Evolutionary conservation across 1,139 yeast species (phyloP).

Genomic region (Saccharomyces hybrid): DNA sequence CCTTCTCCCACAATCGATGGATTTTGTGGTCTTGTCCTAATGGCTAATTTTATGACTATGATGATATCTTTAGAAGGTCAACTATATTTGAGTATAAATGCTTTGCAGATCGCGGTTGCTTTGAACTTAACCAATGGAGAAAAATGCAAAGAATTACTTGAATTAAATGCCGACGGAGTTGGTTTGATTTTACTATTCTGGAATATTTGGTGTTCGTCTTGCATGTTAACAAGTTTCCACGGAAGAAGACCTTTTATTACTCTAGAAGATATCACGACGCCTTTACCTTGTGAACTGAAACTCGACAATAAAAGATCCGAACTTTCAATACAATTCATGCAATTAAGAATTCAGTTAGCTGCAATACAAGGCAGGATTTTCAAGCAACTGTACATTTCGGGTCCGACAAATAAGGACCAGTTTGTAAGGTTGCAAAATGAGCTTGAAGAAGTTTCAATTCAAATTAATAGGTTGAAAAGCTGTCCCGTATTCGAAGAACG

Average conservation of each 20-base stretch:
- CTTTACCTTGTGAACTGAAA: not conserved
- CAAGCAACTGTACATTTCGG: not conserved
- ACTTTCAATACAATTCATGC: not conserved
- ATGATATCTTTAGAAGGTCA: slow-evolving; percentile 7
- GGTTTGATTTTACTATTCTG: slow-evolving; percentile 6
- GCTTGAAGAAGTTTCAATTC: not conserved
- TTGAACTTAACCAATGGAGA: not conserved
- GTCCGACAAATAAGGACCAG: not conserved
- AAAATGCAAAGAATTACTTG: not conserved
- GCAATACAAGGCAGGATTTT: not conserved
- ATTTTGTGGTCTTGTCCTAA: slow-evolving; percentile 6
- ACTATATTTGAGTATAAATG: slow-evolving; percentile 4
- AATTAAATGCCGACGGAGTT: not conserved
- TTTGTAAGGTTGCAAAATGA: not conserved
- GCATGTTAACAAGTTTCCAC: slow-evolving; percentile 5
- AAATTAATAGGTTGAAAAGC: not conserved
- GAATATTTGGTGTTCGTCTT: slow-evolving; percentile 7
- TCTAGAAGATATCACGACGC: not conserved
- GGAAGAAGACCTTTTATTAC: slow-evolving; percentile 4
- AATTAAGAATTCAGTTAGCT: not conserved
- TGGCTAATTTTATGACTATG: slow-evolving; percentile 6
- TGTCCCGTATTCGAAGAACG: slow-evolving; percentile 2
- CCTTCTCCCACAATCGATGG: slow-evolving; percentile 3
- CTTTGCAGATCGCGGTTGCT: slow-evolving; percentile 5
- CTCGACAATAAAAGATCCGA: not conserved